Evolutionary conservation across 2,329 filamentous ascomycete genomes (phyloP).

Genomic region (Macrophomina tecta): DNA sequence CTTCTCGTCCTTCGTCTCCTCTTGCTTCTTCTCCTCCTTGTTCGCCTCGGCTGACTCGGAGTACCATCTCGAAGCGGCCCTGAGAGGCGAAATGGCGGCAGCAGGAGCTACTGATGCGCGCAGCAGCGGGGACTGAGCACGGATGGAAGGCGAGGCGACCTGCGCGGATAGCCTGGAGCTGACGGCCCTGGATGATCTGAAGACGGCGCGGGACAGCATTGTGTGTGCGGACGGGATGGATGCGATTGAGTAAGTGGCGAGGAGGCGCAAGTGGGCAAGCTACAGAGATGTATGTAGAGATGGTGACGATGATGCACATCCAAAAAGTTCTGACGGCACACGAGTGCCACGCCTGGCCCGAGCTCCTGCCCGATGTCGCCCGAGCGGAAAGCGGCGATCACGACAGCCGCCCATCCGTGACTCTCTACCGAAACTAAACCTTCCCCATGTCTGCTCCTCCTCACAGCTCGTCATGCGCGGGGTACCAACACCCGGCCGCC

Average conservation of each 20-base stretch:
- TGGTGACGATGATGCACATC: conserved; percentile 18
- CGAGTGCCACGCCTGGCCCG: conserved; percentile 4
- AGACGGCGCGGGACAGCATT: conserved; percentile 59
- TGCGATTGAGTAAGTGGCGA: background rate
- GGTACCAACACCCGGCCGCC: background rate
- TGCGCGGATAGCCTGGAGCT: conserved; percentile 35
- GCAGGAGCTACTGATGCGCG: conserved; percentile 35
- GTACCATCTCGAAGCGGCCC: conserved; percentile 50
- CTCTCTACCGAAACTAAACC: background rate
- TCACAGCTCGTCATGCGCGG: background rate
- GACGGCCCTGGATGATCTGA: conserved; percentile 53
- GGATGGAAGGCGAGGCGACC: conserved; percentile 47
- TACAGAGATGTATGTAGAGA: background rate
- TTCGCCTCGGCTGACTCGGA: conserved; percentile 51
- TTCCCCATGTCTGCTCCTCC: background rate
- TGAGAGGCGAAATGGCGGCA: conserved; percentile 29
- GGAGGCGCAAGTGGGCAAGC: background rate
- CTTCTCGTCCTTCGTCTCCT: conserved; percentile 43
- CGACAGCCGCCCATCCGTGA: background rate
- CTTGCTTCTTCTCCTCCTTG: conserved; percentile 49
- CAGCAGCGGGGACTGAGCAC: conserved; percentile 37
- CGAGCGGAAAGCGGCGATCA: conserved; percentile 15
- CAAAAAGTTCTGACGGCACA: conserved; percentile 19
- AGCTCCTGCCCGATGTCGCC: conserved; percentile 22
- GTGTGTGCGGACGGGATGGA: conserved; percentile 27